Conservation (phyloP, 306 rosid genomes). For the Trifolium subterraneum region DNA sequence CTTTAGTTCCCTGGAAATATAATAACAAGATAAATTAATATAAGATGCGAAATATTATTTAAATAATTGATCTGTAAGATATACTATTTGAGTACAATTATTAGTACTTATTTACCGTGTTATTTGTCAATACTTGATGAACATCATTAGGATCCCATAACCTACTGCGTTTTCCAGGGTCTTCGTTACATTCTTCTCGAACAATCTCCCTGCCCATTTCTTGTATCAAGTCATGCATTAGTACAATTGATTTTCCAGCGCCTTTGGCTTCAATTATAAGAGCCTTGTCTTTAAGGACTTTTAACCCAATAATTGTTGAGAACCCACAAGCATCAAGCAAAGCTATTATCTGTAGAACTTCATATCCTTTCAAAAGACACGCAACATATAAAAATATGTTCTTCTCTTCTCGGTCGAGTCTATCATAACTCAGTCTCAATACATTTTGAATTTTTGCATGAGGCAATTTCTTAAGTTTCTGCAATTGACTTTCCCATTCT, state of each 20-base stretch:
- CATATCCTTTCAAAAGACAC: slow-evolving; percentile 37
- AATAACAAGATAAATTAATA: background rate
- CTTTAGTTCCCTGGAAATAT: slow-evolving; percentile 32
- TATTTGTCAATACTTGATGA: slow-evolving; percentile 24
- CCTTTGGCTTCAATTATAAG: slow-evolving; percentile 39
- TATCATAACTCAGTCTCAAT: slow-evolving; percentile 41
- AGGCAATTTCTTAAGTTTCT: slow-evolving; percentile 39
- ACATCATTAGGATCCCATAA: slow-evolving; percentile 32
- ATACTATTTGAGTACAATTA: background rate
- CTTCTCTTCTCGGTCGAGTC: slow-evolving; percentile 40
- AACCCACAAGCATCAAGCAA: slow-evolving; percentile 42
- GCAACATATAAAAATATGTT: slow-evolving; percentile 39
- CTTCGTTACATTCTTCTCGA: slow-evolving; percentile 37
- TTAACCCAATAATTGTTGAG: slow-evolving; percentile 28
- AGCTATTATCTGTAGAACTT: slow-evolving; percentile 1
- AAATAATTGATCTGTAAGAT: background rate
- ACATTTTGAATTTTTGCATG: slow-evolving; percentile 22
- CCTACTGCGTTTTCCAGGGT: slow-evolving; percentile 35
- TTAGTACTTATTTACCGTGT: slow-evolving; percentile 19
- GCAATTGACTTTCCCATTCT: slow-evolving; percentile 45
- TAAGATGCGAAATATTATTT: background rate
- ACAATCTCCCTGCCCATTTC: slow-evolving; percentile 40
- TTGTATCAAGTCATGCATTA: slow-evolving; percentile 46
- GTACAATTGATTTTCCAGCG: slow-evolving; percentile 13
- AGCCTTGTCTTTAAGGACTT: slow-evolving; percentile 38